Percentiles rank a stretch among this genome's conserved stretches.
phyloP scores from a whole-genome alignment of 139 green algal species.

The Tetradesmus obliquus region DNA sequence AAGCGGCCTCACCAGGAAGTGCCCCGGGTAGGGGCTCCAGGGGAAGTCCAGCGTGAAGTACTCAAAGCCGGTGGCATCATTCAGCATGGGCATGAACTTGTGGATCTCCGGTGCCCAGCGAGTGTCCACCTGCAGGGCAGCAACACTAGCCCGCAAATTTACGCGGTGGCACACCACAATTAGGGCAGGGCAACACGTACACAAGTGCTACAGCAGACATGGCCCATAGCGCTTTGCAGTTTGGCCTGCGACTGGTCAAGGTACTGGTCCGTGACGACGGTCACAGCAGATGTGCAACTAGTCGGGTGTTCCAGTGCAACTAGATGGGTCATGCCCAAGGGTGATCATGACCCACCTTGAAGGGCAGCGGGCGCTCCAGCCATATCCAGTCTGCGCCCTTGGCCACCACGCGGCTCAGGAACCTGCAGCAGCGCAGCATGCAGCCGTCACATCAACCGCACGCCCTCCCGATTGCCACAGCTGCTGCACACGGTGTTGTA shows the following conservation, averaged over 20 bases:
- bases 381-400: constrained; percentile 41
- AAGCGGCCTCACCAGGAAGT: constrained; percentile 32
- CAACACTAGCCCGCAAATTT: background rate
- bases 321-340: background rate
- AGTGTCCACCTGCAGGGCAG: constrained; percentile 19
- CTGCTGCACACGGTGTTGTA: background rate
- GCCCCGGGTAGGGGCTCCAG: constrained; percentile 23
- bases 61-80: constrained; percentile 29
- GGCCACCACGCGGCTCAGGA: constrained; percentile 21
- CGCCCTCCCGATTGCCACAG: background rate
- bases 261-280: too few species aligned
- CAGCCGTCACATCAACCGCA: background rate
- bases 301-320: too few species aligned
- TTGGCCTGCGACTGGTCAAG: too few species aligned
- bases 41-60: constrained; percentile 39
- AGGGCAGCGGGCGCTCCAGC: constrained; percentile 21
- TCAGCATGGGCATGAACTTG: constrained; percentile 48
- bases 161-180: background rate
- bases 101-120: constrained; percentile 36
- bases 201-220: background rate
- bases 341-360: constrained; percentile 18
- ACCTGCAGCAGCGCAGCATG: background rate
- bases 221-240: too few species aligned
- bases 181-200: background rate
- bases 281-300: too few species aligned